Conservation (phyloP, 768 basidiomycete species). For the Tylopilus vinaceipallidus region DNA sequence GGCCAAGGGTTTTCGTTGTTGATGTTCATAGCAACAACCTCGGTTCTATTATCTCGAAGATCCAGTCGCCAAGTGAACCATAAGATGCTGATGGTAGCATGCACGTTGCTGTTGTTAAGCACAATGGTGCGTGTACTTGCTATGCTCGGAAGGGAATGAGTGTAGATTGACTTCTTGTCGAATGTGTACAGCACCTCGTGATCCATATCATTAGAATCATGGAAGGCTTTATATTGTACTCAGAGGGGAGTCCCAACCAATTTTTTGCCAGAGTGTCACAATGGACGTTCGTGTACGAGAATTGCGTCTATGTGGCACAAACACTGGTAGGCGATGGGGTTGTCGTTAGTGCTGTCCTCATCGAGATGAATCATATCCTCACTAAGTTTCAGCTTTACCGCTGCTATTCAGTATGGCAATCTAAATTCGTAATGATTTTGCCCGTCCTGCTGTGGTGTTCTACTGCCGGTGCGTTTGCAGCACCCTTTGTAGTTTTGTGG, state of each 20-base stretch:
- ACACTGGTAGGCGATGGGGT: constrained; percentile 32
- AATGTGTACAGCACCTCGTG: constrained; percentile 21
- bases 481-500: background rate
- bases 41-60: constrained; percentile 14
- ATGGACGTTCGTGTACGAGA: constrained; percentile 31
- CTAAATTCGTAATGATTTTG: constrained; percentile 23
- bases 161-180: background rate
- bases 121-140: constrained; percentile 22
- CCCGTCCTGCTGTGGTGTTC: constrained; percentile 31
- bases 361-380: background rate
- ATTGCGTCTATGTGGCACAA: constrained; percentile 22
- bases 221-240: constrained; percentile 25
- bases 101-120: constrained; percentile 29
- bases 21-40: constrained; percentile 34
- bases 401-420: constrained; percentile 35
- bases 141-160: background rate
- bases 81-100: constrained; percentile 24
- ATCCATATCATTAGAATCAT: constrained; percentile 25
- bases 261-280: constrained; percentile 29
- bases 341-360: constrained; percentile 17
- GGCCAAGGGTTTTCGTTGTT: constrained; percentile 35
- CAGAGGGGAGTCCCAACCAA: constrained; percentile 19
- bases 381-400: constrained; percentile 23
- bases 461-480: constrained; percentile 20
- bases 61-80: constrained; percentile 13